Evolutionary conservation across 1,139 yeast species (phyloP), one percentile per base, ranked within the genome.

Genomic region (Pichia sp.): DNA sequence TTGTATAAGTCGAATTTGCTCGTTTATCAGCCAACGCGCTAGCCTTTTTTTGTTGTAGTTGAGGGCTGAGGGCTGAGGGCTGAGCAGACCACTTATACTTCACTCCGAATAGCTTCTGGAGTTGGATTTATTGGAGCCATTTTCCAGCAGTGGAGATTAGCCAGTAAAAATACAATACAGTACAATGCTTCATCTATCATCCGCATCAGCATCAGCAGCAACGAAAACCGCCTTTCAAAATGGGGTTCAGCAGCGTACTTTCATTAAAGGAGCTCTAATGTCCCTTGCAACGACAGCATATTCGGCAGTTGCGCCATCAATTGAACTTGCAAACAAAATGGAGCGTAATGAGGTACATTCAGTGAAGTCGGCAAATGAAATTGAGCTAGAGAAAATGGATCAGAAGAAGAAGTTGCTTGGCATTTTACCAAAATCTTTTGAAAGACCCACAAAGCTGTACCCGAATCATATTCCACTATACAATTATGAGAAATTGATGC

Each of bases 391-490:
- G 38, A 33, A 35, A 40, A 30, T 34, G 27, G 39, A 30, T 30
- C 18, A 42, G 32, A 16, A 5, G 6, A 27, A 37, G 26, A 52
- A 45, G 30, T 7, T 20, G 15, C n/a, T 23, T 7, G 26, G 26
- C 6, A 23, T 23, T 23, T 12, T 23, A 23, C 18, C 19, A 19
- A 19, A 13, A 21, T 12, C 6, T 6, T 69, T 70, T 46, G 46
- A 50, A 34, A 56, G 77, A 37, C 59, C 66, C 22, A 57, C 56
- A 31, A 73, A 78, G 2, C 64, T 69, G 28, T 86, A 86, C 52
- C 79, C 83, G 1, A 91, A 86, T 3, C 95, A 88, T 56, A 78
- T 88, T 7, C 94, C 94, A 2, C 65, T 88, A 34, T 74, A 74
- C 45, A 44, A 58, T 1, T 60, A 70, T 38, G 97, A 91, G 54